These are phyloP conservation scores for Alternaria panax DNA, from an alignment of 2,329 filamentous ascomycete species.

Conservation along the genomic window DNA sequence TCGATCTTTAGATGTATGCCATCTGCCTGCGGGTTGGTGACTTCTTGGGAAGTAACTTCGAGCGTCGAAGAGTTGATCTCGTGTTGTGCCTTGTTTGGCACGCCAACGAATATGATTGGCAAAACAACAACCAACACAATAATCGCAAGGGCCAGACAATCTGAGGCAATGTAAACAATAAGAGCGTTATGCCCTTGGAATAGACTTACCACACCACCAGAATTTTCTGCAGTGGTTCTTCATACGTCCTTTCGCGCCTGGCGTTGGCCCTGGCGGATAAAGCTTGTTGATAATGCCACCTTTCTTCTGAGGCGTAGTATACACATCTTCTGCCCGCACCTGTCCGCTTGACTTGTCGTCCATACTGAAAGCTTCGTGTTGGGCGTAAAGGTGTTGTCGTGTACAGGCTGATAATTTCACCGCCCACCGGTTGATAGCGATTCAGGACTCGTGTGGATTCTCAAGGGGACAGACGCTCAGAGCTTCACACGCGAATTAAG, in stretches of 20 bases:
- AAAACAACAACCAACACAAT: conserved; percentile 64
- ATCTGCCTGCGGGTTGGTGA: conserved; percentile 59
- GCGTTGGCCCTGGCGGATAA: conserved; percentile 44
- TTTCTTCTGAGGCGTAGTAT: conserved; percentile 29
- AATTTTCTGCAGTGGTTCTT: conserved; percentile 50
- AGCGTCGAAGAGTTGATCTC: conserved; percentile 62
- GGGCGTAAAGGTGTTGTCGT: conserved; percentile 6
- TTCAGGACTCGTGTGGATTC: background rate
- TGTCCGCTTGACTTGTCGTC: conserved; percentile 28
- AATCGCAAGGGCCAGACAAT: conserved; percentile 59
- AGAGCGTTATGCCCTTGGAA: background rate
- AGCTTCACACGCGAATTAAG: background rate
- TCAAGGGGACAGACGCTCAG: background rate
- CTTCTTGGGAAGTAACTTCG: conserved; percentile 58
- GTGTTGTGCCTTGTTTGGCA: conserved; percentile 64
- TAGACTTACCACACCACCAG: conserved; percentile 49
- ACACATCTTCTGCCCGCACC: conserved; percentile 26
- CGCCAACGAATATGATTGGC: conserved; percentile 65
- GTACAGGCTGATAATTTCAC: background rate
- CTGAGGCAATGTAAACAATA: conserved; percentile 23
- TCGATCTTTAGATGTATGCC: conserved; percentile 59
- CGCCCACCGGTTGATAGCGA: background rate
- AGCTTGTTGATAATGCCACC: conserved; percentile 44
- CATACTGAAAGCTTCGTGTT: conserved; percentile 26
- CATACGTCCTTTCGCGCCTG: conserved; percentile 40